Evolutionary conservation across 257 asterid genomes (phyloP).

Genomic region (Solanum tacnaense): DNA sequence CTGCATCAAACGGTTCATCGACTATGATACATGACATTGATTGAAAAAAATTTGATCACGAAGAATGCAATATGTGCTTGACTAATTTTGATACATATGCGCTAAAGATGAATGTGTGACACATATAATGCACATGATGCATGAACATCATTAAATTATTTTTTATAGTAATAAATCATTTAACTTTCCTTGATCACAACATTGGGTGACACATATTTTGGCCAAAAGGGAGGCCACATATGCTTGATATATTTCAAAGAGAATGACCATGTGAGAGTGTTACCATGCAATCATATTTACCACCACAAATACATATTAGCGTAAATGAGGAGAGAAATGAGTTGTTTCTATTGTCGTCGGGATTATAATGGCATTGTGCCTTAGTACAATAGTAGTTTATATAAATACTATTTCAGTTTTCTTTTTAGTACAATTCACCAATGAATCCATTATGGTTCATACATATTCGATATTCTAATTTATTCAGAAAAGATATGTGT

Average conservation of each 20-base stretch:
- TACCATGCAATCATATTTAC: background rate
- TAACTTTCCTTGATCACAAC: background rate
- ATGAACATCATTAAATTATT: background rate
- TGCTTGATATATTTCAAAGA: background rate
- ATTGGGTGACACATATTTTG: background rate
- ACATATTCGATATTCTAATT: background rate
- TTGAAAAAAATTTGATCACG: accelerated
- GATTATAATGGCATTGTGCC: too few species aligned
- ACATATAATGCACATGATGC: background rate
- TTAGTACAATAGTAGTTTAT: too few species aligned
- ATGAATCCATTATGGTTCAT: background rate
- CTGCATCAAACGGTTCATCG: too few species aligned
- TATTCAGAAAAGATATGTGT: too few species aligned
- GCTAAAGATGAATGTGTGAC: too few species aligned
- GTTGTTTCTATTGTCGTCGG: too few species aligned
- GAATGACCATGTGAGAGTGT: background rate
- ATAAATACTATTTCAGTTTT: background rate
- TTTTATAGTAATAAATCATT: background rate
- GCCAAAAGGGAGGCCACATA: background rate
- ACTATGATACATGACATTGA: too few species aligned
- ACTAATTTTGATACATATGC: too few species aligned
- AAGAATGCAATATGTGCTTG: too few species aligned
- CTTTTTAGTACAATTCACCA: background rate
- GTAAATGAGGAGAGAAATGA: background rate
- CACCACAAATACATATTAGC: background rate